Evolutionary conservation across 176 grass and related monocot species (phyloP).

Genomic region (Musa schizocarpa): DNA sequence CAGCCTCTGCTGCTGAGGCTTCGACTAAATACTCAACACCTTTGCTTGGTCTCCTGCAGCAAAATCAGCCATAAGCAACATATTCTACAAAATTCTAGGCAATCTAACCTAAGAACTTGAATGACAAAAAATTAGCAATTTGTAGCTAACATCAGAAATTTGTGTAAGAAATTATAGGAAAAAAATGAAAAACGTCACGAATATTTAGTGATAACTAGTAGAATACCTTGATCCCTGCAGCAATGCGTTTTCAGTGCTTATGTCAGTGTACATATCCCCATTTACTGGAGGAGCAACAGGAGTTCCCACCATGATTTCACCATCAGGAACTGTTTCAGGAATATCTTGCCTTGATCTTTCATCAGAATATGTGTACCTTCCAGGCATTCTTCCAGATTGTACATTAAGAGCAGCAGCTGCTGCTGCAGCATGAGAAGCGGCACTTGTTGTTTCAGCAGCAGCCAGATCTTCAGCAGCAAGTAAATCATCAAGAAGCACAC

Average conservation of each 20-base stretch:
- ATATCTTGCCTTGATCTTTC: conserved; percentile 49
- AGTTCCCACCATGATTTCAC: conserved; percentile 80
- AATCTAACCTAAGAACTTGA: neutral
- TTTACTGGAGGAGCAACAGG: conserved; percentile 91
- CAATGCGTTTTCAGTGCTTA: conserved; percentile 89
- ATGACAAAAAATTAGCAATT: neutral
- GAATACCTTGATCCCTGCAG: conserved; percentile 70
- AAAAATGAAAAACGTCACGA: neutral
- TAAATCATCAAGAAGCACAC: conserved; percentile 88
- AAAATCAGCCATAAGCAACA: conserved; percentile 7
- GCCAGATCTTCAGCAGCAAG: conserved; percentile 91
- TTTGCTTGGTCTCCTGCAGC: conserved; percentile 36
- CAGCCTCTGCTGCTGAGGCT: conserved; percentile 48
- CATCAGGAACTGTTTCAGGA: conserved; percentile 50
- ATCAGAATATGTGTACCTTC: conserved; percentile 51
- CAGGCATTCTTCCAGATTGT: conserved; percentile 44
- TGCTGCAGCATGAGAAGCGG: conserved; percentile 81
- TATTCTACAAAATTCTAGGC: neutral
- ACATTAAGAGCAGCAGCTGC: conserved; percentile 35
- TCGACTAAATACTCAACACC: conserved; percentile 44
- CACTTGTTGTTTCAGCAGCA: conserved; percentile 71
- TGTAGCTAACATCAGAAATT: neutral
- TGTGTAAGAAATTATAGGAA: neutral
- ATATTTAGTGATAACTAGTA: neutral
- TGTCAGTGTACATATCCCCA: conserved; percentile 78